These are phyloP conservation scores for Lentithecium fluviatile DNA, from an alignment of 495 filamentous ascomycete species.

Conservation along the genomic window DNA sequence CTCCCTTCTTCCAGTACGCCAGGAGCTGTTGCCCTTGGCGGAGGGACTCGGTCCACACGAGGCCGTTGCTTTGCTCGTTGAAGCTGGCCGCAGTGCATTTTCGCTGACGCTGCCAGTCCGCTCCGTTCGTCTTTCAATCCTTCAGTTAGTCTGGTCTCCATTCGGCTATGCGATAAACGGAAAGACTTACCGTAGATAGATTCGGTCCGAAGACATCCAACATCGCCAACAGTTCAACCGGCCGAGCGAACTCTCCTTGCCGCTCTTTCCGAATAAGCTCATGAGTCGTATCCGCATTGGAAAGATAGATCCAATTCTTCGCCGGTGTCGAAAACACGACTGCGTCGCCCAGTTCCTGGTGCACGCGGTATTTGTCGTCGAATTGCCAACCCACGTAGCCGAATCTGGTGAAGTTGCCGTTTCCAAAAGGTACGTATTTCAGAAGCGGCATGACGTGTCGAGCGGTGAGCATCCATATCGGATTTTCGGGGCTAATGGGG, in stretches of 20 bases:
- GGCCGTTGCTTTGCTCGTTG: constrained; percentile 47
- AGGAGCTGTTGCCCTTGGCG: constrained; percentile 46
- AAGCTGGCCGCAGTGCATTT: constrained; percentile 45
- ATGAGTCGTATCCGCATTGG: constrained; percentile 16
- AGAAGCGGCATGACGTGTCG: constrained; percentile 18
- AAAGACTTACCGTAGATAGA: constrained; percentile 38
- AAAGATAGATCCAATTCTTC: constrained; percentile 33
- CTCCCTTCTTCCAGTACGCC: constrained; percentile 42
- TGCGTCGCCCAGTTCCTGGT: constrained; percentile 32
- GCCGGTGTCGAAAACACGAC: constrained; percentile 31
- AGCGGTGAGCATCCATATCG: constrained; percentile 35
- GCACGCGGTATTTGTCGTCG: constrained; percentile 22
- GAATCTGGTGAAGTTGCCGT: constrained; percentile 15
- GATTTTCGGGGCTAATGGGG: constrained; percentile 38
- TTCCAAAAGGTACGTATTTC: constrained; percentile 20
- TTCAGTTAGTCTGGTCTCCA: no score
- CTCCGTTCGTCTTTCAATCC: no score
- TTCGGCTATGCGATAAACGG: no score
- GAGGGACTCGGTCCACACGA: constrained; percentile 48
- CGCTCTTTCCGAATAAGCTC: constrained; percentile 15
- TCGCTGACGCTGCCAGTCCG: constrained; percentile 48
- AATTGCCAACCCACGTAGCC: constrained; percentile 32
- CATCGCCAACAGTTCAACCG: constrained; percentile 32
- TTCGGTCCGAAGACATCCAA: constrained; percentile 46
- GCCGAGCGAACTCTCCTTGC: constrained; percentile 18